These are phyloP conservation scores for Quercus variabilis DNA, from an alignment of 306 rosid genomes.

Conservation along the genomic window DNA sequence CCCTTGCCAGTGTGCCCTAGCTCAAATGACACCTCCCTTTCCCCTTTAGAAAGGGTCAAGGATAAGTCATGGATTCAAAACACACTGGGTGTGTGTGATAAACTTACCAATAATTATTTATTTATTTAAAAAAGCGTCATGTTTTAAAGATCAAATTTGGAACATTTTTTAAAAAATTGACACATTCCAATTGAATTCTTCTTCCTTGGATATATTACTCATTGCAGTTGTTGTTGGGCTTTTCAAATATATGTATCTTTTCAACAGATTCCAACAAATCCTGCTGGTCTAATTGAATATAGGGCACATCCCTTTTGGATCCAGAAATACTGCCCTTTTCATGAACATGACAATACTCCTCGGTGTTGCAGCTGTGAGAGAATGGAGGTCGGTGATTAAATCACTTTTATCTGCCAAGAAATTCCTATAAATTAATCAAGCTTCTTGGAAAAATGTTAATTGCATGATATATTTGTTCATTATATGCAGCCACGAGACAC, in stretches of 20 bases:
- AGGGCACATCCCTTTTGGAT: conserved; percentile 99
- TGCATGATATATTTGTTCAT: conserved; percentile 12
- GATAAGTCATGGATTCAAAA: too few species aligned
- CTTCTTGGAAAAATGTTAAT: conserved; percentile 10
- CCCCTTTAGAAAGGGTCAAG: too few species aligned
- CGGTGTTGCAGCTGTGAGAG: conserved; percentile 98
- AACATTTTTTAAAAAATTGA: background rate
- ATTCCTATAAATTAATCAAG: background rate
- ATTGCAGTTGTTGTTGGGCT: conserved; percentile 44
- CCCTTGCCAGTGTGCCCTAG: too few species aligned
- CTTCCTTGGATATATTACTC: conserved; percentile 27
- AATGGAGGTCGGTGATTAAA: conserved; percentile 77
- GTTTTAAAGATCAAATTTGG: background rate
- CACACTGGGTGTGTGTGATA: too few species aligned
- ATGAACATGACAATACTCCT: conserved; percentile 87
- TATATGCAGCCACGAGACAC: conserved; percentile 65
- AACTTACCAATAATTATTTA: too few species aligned
- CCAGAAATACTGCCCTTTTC: conserved; percentile 96
- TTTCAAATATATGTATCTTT: conserved; percentile 53
- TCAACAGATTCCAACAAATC: conserved; percentile 99
- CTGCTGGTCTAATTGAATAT: conserved; percentile 99
- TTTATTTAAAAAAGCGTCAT: background rate
- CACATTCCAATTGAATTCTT: background rate
- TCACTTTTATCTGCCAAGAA: conserved; percentile 13
- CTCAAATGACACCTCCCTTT: too few species aligned